Percentiles rank a stretch among this genome's conserved stretches.
Evolutionary conservation across 1,284 basidiomycete genomes (phyloP).

Genomic region (Ceratobasidium sp.): DNA sequence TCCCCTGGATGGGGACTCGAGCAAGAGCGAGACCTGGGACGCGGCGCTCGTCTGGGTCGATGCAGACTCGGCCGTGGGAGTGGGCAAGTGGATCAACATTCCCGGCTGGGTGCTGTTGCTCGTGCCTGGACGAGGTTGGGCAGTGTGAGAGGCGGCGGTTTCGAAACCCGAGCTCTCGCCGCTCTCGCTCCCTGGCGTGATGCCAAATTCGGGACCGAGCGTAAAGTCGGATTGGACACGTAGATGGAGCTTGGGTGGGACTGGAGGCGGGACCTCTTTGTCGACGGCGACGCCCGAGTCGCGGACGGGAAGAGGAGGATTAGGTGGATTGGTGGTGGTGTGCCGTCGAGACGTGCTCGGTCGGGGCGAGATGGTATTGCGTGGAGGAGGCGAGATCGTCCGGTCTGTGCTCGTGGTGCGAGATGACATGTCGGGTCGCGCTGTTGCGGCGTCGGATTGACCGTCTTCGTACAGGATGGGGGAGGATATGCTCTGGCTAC

Average conservation of each 20-base stretch:
- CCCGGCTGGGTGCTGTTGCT: conserved; percentile 6
- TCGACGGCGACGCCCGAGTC: conserved; percentile 12
- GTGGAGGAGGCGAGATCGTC: not conserved
- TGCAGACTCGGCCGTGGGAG: conserved; percentile 4
- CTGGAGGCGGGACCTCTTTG: conserved; percentile 16
- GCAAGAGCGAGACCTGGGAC: conserved; percentile 22
- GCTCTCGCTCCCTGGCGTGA: not conserved
- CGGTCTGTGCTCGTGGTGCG: not conserved
- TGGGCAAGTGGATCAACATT: not conserved
- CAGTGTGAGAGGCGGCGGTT: conserved; percentile 19
- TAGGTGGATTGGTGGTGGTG: not conserved
- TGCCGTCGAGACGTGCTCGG: not conserved
- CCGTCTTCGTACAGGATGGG: conserved; percentile 15
- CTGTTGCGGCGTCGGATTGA: not conserved
- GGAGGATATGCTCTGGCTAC: conserved; percentile 5
- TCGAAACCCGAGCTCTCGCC: conserved; percentile 33
- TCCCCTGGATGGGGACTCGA: conserved; percentile 10
- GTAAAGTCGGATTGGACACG: conserved; percentile 34
- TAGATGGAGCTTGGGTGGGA: conserved; percentile 25
- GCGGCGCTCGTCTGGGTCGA: conserved; percentile 2
- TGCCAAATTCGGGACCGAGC: conserved; percentile 20
- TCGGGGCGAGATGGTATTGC: not conserved
- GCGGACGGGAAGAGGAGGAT: not conserved
- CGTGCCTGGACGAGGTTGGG: conserved; percentile 12
- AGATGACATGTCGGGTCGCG: not conserved